Evolutionary conservation across 2,329 filamentous ascomycete genomes (phyloP).

Genomic region (Pezicula radicicola): DNA sequence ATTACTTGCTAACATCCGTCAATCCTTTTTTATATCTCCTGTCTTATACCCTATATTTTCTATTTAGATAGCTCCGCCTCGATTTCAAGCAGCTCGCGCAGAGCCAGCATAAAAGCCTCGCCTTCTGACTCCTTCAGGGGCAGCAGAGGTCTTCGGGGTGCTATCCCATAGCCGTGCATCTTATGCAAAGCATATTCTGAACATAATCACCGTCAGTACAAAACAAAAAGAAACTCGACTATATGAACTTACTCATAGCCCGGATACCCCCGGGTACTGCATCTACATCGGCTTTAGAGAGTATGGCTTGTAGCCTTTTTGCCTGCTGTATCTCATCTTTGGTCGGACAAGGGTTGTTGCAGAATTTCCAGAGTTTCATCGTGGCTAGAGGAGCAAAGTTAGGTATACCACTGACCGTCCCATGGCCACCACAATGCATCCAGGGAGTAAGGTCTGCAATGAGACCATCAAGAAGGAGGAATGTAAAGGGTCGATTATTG

Average conservation of each 20-base stretch:
- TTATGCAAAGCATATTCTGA: background rate
- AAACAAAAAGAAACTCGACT: background rate
- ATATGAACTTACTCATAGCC: background rate
- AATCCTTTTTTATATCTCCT: too few species aligned
- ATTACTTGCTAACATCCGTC: too few species aligned
- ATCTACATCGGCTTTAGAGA: background rate
- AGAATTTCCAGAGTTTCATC: background rate
- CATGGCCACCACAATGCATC: background rate
- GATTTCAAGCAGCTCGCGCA: background rate
- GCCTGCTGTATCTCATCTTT: background rate
- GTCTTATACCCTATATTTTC: background rate
- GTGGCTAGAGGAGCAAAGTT: background rate
- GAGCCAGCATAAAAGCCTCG: background rate
- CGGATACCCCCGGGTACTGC: background rate
- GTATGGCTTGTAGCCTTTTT: background rate
- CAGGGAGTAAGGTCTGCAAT: background rate
- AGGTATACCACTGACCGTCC: background rate
- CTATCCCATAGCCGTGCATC: background rate
- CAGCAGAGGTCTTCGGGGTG: background rate
- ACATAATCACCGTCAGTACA: background rate
- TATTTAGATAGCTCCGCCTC: background rate
- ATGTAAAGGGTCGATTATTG: background rate
- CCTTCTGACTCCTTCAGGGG: background rate
- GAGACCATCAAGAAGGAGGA: background rate
- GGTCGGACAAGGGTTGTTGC: background rate